Conservation (phyloP, 176 grass and related monocot genomes). For the Musa beccarii region DNA sequence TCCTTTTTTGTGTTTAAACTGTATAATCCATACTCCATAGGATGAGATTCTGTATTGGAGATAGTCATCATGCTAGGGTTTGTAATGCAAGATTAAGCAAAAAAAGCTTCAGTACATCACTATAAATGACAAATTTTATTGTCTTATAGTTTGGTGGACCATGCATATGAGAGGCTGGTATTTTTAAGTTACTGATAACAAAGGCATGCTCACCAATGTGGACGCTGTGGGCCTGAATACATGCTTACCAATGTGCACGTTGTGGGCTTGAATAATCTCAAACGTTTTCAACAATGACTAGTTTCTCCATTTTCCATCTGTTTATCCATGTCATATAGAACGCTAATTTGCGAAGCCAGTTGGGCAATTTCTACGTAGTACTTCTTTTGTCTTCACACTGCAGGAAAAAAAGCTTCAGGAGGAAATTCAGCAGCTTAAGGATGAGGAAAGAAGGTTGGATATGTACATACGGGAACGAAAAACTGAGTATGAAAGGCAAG, state of each 20-base stretch:
- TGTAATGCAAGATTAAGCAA: not conserved
- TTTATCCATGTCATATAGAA: not conserved
- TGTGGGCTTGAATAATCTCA: not conserved
- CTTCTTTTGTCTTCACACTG: conserved; percentile 1
- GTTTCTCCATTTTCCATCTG: not conserved
- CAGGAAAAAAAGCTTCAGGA: conserved; percentile 84
- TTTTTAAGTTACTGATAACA: not conserved
- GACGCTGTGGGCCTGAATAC: not conserved
- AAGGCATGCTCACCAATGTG: not conserved
- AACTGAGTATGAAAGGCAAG: conserved; percentile 48
- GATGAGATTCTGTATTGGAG: not conserved
- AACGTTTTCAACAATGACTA: not conserved
- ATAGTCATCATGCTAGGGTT: not conserved
- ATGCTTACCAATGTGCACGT: not conserved
- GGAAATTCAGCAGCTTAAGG: conserved; percentile 85
- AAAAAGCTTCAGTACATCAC: too few relatives aligned
- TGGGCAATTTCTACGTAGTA: not conserved
- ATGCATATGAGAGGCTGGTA: not conserved
- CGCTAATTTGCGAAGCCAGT: not conserved
- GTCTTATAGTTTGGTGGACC: not conserved
- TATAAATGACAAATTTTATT: too few relatives aligned
- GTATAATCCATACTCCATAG: too few relatives aligned
- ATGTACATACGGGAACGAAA: conserved; percentile 55
- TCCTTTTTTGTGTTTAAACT: not conserved
- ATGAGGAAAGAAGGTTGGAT: conserved; percentile 50